Evolutionary conservation across 2,329 filamentous ascomycete genomes (phyloP), one percentile per base, ranked within the genome.

Genomic region (Aspergillus cejpii): DNA sequence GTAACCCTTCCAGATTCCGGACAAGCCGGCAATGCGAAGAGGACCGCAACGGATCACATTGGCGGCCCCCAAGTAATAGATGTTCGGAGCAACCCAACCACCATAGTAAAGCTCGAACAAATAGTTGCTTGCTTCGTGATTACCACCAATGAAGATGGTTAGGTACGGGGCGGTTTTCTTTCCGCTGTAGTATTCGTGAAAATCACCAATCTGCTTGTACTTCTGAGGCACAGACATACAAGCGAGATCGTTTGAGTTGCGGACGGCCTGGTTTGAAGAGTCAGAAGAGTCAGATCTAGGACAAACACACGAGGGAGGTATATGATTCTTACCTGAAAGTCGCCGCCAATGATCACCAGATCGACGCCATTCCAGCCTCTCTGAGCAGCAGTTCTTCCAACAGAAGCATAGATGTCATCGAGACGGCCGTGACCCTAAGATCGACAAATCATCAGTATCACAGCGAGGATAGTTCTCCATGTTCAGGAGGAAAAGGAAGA

Each of bases 71-170:
- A 97, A 77, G 69, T 96, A 98, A 74, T 96, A 98, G 52, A 98
- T 97, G 55, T 92, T 94, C 6, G 88, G 89, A 6, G 91, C 91
- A 5, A 88, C 92, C 92, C 92, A 98, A 40, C 92, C 92, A 41
- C 92, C 92, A 62, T 97, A 94, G 71, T 87, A 94, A 0, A 98
- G 78, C 68, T 98, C 92, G 74, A 83, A 92, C 4, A 95, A 73
- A 66, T 97, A 82, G 40, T 86, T 89, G 59, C 86, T 86, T 0
- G 92, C 91, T 70, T 98, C 92, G 60, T 98, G 92, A 62, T 98
- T 98, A 2, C 92, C 92, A 34, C 84, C 90, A 40, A 95, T 83
- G 68, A 97, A 97, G 36, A 97, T 73, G 12, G 92, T 98, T 37
- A 94, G 75, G 62, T 89, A 94, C 0, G 92, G 92, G 0, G 92